These are phyloP conservation scores for Linum trigynum DNA, from an alignment of 345 rosid species.

Conservation along the genomic window DNA sequence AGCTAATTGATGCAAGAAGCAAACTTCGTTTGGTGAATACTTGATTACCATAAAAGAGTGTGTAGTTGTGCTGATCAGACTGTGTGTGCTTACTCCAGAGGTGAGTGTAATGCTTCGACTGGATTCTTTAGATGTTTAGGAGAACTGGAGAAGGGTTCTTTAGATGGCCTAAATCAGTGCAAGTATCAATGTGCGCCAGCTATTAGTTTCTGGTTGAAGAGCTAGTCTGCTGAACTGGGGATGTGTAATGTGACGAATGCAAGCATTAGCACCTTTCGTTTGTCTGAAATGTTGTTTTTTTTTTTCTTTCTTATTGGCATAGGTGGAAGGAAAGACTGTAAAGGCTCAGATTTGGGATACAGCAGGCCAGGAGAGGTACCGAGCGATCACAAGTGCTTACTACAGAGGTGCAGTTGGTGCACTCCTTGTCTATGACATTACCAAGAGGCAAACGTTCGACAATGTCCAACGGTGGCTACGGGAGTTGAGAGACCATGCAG, in stretches of 20 bases:
- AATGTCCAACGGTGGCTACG: conserved; percentile 26
- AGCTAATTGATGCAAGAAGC: too few species aligned
- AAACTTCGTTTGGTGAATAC: too few species aligned
- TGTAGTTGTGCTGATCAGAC: too few species aligned
- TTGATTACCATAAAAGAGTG: too few species aligned
- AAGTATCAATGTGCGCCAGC: not conserved
- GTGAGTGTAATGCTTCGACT: too few species aligned
- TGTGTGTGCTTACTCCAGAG: too few species aligned
- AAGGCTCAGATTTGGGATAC: conserved; percentile 30
- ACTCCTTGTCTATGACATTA: conserved; percentile 25
- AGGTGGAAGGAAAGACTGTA: conserved; percentile 26
- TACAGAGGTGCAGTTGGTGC: conserved; percentile 29
- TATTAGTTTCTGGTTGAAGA: not conserved
- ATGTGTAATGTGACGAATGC: not conserved
- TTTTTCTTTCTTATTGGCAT: not conserved
- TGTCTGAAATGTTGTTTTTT: not conserved
- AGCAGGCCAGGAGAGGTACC: conserved; percentile 24
- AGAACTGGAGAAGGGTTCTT: too few species aligned
- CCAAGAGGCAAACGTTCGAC: conserved; percentile 28
- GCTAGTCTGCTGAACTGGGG: not conserved
- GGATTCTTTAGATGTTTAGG: too few species aligned
- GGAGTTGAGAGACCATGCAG: conserved; percentile 25
- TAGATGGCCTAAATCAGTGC: too few species aligned
- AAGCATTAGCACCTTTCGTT: not conserved
- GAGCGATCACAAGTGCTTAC: conserved; percentile 27